Percentiles rank a stretch among this genome's conserved stretches.
Evolutionary conservation across 371 early-diverging fungal species (phyloP).

Genomic region (Mortierella sp.): DNA sequence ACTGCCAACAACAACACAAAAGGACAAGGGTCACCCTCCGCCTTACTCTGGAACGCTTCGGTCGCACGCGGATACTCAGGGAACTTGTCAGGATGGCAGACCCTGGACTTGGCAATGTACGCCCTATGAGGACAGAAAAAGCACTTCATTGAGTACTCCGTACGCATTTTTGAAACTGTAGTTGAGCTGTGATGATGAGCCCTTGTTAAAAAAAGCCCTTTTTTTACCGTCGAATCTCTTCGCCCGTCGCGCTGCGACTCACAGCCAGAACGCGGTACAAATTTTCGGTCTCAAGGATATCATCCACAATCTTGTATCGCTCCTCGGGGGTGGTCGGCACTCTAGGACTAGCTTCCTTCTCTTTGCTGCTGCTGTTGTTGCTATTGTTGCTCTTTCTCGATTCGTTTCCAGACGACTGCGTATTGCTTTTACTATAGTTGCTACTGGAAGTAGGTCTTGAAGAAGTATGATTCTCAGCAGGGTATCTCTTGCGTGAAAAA

Average conservation of each 20-base stretch:
- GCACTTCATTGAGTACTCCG: too few relatives aligned
- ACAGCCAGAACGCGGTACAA: slow-evolving; percentile 49
- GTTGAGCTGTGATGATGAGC: too few relatives aligned
- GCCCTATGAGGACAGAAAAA: slow-evolving; percentile 28
- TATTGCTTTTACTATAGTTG: slow-evolving; percentile 1
- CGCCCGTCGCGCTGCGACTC: slow-evolving; percentile 42
- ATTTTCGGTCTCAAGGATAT: slow-evolving; percentile 51
- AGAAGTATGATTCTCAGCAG: slow-evolving; percentile 1
- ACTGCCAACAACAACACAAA: too few relatives aligned
- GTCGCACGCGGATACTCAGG: slow-evolving; percentile 59
- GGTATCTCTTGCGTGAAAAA: slow-evolving; percentile 34
- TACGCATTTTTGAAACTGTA: too few relatives aligned
- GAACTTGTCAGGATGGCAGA: slow-evolving; percentile 61
- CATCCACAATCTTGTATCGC: slow-evolving; percentile 46
- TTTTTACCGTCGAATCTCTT: slow-evolving; percentile 49
- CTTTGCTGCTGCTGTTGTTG: slow-evolving; percentile 5
- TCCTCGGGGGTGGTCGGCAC: slow-evolving; percentile 43
- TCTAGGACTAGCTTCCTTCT: slow-evolving; percentile 16
- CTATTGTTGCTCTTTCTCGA: neutral
- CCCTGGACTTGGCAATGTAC: slow-evolving; percentile 53
- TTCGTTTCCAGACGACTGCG: neutral
- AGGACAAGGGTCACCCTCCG: neutral
- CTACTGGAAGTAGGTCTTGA: neutral
- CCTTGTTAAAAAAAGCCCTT: too few relatives aligned
- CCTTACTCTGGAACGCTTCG: slow-evolving; percentile 61